These are phyloP conservation scores for Trichoderma lentiforme DNA, from an alignment of 2,329 filamentous ascomycete species.

Conservation along the genomic window DNA sequence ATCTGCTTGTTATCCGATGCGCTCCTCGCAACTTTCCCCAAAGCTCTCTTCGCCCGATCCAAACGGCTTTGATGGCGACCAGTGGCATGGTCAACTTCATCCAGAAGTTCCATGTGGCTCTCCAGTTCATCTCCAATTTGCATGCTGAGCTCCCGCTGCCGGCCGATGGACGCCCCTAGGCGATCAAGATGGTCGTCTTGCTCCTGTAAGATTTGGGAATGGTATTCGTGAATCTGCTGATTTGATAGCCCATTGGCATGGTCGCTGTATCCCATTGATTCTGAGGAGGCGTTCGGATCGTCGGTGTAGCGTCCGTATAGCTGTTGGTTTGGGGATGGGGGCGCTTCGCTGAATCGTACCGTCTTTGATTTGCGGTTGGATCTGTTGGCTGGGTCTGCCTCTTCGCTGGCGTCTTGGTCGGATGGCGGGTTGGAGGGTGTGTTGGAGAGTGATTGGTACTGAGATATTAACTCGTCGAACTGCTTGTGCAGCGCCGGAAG, in stretches of 20 bases:
- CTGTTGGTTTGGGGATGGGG: slow-evolving; percentile 38
- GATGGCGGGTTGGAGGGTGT: slow-evolving; percentile 36
- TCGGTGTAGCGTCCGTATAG: slow-evolving; percentile 65
- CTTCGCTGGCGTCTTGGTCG: slow-evolving; percentile 15
- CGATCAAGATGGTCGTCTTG: slow-evolving; percentile 93
- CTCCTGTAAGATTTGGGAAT: slow-evolving; percentile 74
- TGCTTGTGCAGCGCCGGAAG: slow-evolving; percentile 68
- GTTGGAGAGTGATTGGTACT: slow-evolving; percentile 69
- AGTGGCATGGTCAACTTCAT: slow-evolving; percentile 80
- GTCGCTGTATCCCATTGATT: slow-evolving; percentile 48
- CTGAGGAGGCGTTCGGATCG: slow-evolving; percentile 55
- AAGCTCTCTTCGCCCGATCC: slow-evolving; percentile 66
- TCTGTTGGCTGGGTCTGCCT: not conserved
- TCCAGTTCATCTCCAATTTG: slow-evolving; percentile 96
- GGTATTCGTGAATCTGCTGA: slow-evolving; percentile 81
- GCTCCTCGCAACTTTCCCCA: slow-evolving; percentile 69
- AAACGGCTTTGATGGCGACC: slow-evolving; percentile 77
- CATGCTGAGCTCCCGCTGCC: slow-evolving; percentile 89
- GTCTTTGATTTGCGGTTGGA: slow-evolving; percentile 54
- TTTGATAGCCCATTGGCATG: slow-evolving; percentile 66
- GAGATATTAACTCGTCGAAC: slow-evolving; percentile 70
- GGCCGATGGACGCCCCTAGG: slow-evolving; percentile 78
- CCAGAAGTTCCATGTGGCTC: slow-evolving; percentile 80
- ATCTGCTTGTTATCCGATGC: slow-evolving; percentile 86
- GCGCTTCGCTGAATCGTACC: slow-evolving; percentile 80